Percentiles rank a stretch among this genome's conserved stretches.
Evolutionary conservation across 2,329 filamentous ascomycete species (phyloP).

Genomic region (Periconia sp.): DNA sequence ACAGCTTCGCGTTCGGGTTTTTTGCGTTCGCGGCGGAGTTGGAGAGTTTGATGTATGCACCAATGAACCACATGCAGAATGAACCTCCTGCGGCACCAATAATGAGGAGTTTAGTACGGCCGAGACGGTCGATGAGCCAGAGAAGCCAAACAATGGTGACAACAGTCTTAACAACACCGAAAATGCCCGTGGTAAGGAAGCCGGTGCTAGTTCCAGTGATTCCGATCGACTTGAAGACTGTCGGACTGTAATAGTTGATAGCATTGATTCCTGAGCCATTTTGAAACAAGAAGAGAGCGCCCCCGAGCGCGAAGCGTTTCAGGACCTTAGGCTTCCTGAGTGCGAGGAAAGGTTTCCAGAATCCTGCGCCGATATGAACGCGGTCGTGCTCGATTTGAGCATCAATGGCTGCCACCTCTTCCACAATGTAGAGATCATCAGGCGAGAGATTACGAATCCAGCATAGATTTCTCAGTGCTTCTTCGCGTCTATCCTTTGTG

Average conservation of each 20-base stretch:
- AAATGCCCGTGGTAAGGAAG: slow-evolving; percentile 75
- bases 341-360: slow-evolving; percentile 63
- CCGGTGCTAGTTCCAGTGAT: slow-evolving; percentile 64
- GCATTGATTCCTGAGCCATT: slow-evolving; percentile 80
- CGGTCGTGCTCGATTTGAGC: slow-evolving; percentile 70
- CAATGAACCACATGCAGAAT: slow-evolving; percentile 69
- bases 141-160: slow-evolving; percentile 73
- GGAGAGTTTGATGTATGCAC: slow-evolving; percentile 63
- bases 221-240: slow-evolving; percentile 71
- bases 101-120: slow-evolving; percentile 69
- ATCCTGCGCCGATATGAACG: slow-evolving; percentile 69
- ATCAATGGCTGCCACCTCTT: slow-evolving; percentile 75
- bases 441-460: slow-evolving; percentile 67
- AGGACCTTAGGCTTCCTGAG: slow-evolving; percentile 59
- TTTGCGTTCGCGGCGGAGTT: slow-evolving; percentile 44
- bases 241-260: slow-evolving; percentile 75
- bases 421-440: slow-evolving; percentile 70
- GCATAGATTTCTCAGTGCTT: slow-evolving; percentile 55
- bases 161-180: slow-evolving; percentile 76
- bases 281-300: slow-evolving; percentile 79
- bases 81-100: slow-evolving; percentile 68
- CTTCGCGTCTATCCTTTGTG: slow-evolving; percentile 47
- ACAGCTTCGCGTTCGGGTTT: slow-evolving; percentile 39
- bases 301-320: slow-evolving; percentile 76
- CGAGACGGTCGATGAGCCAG: slow-evolving; percentile 69